Percentiles rank a stretch among this genome's conserved stretches.
Conservation (phyloP, 768 basidiomycete genomes). For the Podaxis sp. region DNA sequence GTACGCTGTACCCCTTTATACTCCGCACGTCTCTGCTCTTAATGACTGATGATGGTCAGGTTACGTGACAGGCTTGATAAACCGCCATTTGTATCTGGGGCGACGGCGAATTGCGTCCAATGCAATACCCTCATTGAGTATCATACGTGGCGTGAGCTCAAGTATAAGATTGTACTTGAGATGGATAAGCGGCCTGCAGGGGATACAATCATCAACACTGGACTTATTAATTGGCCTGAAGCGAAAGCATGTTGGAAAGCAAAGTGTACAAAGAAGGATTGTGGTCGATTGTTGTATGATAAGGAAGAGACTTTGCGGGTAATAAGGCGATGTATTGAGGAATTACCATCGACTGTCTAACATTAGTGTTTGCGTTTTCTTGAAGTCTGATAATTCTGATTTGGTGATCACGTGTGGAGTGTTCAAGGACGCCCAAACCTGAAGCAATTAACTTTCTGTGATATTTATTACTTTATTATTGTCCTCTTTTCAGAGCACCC, state of each 20-base stretch:
- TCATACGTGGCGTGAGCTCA: conserved; percentile 62
- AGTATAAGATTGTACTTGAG: conserved; percentile 50
- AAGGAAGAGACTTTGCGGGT: conserved; percentile 48
- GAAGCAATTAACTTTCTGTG: background rate
- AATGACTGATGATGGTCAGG: conserved; percentile 14
- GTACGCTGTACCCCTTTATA: conserved; percentile 17
- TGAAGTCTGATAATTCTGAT: background rate
- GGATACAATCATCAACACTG: conserved; percentile 47
- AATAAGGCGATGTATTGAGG: conserved; percentile 48
- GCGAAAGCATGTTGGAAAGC: conserved; percentile 61
- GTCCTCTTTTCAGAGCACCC: background rate
- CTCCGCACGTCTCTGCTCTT: background rate
- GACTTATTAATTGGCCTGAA: conserved; percentile 51
- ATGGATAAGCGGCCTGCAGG: conserved; percentile 57
- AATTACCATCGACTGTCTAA: conserved; percentile 35
- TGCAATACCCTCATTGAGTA: conserved; percentile 50
- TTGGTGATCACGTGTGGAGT: conserved; percentile 1
- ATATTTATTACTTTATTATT: conserved; percentile 3
- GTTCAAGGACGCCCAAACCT: background rate
- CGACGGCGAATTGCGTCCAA: conserved; percentile 43
- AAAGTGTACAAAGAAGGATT: conserved; percentile 40
- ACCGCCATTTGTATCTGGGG: conserved; percentile 51
- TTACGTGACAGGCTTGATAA: conserved; percentile 46
- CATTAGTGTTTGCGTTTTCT: background rate
- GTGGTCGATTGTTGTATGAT: conserved; percentile 51